Conservation (phyloP, 768 basidiomycete species). For the Trametes meyenii region DNA sequence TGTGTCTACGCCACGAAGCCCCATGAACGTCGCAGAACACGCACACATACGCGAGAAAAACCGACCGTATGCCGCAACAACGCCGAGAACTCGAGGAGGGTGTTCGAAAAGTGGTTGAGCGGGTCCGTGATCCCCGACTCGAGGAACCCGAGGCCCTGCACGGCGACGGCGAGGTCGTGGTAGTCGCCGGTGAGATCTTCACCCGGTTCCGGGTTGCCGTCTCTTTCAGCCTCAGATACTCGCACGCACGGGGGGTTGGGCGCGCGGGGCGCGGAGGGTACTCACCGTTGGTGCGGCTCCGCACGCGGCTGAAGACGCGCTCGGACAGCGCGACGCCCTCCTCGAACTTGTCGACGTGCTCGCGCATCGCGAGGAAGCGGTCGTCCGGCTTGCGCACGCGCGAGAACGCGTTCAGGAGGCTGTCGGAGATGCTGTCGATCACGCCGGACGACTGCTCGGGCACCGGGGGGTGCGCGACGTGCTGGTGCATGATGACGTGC, state of each 20-base stretch:
- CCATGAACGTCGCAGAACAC: neutral
- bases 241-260: constrained; percentile 34
- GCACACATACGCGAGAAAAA: neutral
- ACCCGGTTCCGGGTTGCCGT: constrained; percentile 75
- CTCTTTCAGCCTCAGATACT: constrained; percentile 84
- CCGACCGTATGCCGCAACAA: constrained; percentile 81
- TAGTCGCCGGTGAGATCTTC: constrained; percentile 98
- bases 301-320: constrained; percentile 74
- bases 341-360: constrained; percentile 93
- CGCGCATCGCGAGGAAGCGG: constrained; percentile 90
- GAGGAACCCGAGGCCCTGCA: constrained; percentile 96
- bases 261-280: constrained; percentile 29
- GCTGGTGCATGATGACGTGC: constrained; percentile 98
- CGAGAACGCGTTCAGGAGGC: constrained; percentile 93
- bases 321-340: constrained; percentile 87
- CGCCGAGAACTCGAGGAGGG: constrained; percentile 92
- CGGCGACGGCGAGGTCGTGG: constrained; percentile 93
- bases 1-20: constrained; percentile 58
- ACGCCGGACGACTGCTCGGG: constrained; percentile 80
- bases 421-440: constrained; percentile 95
- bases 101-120: constrained; percentile 95
- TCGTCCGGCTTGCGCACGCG: constrained; percentile 97
- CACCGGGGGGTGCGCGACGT: constrained; percentile 87
- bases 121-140: constrained; percentile 99
- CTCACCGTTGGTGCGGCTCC: constrained; percentile 88